These are phyloP conservation scores for Candida peoriensis DNA, from an alignment of 805 yeast species.

Conservation along the genomic window DNA sequence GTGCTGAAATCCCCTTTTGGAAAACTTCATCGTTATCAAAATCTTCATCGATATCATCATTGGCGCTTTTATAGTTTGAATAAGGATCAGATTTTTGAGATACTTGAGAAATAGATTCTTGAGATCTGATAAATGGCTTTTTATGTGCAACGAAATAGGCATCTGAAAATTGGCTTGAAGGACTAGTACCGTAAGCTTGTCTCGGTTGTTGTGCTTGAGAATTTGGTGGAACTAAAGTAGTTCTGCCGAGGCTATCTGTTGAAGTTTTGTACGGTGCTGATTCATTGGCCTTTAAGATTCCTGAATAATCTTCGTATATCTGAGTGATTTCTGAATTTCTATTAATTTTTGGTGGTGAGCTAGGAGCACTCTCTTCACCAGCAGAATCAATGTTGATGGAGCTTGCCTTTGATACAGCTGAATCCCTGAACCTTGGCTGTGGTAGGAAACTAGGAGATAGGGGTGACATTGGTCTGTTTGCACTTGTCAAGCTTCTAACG, in stretches of 20 bases:
- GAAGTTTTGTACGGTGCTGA: slow-evolving; percentile 1
- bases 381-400: slow-evolving; percentile 15
- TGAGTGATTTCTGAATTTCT: slow-evolving; percentile 28
- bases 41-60: slow-evolving; percentile 21
- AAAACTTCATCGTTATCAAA: slow-evolving; percentile 25
- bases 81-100: slow-evolving; percentile 2
- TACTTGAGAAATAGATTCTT: slow-evolving; percentile 2
- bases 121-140: not conserved
- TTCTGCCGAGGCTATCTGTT: not conserved
- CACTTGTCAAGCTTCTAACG: slow-evolving; percentile 8
- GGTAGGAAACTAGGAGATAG: slow-evolving; percentile 33
- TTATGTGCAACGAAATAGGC: not conserved
- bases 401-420: slow-evolving; percentile 18
- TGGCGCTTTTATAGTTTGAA: not conserved
- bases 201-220: not conserved
- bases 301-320: slow-evolving; percentile 28
- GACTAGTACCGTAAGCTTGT: not conserved
- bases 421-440: slow-evolving; percentile 26
- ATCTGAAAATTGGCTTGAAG: slow-evolving; percentile 3
- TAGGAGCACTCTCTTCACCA: slow-evolving; percentile 8
- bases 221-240: slow-evolving; percentile 1
- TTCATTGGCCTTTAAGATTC: slow-evolving; percentile 16
- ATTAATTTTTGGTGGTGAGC: slow-evolving; percentile 14
- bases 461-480: slow-evolving; percentile 27
- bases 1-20: slow-evolving; percentile 20